phyloP scores from a whole-genome alignment of 1,284 basidiomycete species.

The Fomes fomentarius region DNA sequence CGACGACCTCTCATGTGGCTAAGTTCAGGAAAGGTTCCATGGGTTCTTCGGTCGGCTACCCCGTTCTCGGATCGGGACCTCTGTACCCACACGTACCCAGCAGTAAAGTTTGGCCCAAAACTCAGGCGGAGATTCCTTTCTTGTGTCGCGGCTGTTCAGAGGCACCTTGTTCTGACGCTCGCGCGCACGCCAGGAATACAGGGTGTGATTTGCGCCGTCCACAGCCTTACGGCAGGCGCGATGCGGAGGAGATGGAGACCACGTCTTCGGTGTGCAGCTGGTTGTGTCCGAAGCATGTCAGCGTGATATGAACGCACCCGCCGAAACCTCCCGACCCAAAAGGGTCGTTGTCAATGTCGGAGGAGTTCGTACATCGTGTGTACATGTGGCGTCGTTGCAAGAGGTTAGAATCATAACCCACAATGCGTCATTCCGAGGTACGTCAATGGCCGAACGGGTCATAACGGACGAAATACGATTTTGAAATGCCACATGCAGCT shows the following conservation, averaged over 20 bases:
- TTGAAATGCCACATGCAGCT: no score
- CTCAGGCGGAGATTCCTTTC: not conserved
- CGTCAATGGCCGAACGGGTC: no score
- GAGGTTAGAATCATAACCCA: no score
- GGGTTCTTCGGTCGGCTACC: not conserved
- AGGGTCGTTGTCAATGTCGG: not conserved
- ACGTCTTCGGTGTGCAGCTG: no score
- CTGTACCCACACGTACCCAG: not conserved
- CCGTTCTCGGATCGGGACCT: not conserved
- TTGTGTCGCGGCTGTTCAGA: not conserved
- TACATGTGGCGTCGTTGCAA: no score
- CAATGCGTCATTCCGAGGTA: no score
- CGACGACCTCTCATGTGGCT: not conserved
- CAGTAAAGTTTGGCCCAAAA: not conserved
- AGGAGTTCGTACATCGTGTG: not conserved
- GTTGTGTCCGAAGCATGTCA: no score
- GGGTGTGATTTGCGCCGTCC: not conserved
- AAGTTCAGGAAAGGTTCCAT: not conserved
- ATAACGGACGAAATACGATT: no score
- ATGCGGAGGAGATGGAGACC: no score
- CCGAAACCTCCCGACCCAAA: no score
- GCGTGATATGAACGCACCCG: no score
- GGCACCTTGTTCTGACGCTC: not conserved
- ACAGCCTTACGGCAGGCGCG: no score
- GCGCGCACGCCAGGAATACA: not conserved